Percentiles rank a stretch among this genome's conserved stretches.
Evolutionary conservation across 805 yeast species (phyloP).

Genomic region (Kodamaea restingae): DNA sequence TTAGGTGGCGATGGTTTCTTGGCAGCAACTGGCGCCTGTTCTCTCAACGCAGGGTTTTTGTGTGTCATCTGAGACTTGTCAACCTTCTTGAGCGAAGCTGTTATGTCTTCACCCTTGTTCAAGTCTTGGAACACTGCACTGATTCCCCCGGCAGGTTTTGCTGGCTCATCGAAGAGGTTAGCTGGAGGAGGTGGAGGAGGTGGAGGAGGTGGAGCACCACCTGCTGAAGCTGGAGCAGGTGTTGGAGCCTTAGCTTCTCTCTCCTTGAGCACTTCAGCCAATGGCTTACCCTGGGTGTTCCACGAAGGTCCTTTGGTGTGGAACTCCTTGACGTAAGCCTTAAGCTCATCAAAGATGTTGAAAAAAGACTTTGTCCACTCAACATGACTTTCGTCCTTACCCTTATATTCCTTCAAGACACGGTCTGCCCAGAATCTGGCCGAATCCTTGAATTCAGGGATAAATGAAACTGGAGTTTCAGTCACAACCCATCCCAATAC

Average conservation of each 20-base stretch:
- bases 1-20: constrained; percentile 76
- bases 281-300: constrained; percentile 55
- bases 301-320: constrained; percentile 86
- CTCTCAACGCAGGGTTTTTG: constrained; percentile 80
- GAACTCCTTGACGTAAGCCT: constrained; percentile 66
- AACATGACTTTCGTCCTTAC: constrained; percentile 59
- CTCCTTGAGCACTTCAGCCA: constrained; percentile 46
- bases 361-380: constrained; percentile 78
- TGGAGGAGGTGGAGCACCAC: constrained; percentile 48
- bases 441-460: constrained; percentile 83
- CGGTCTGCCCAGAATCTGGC: constrained; percentile 94
- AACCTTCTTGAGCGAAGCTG: constrained; percentile 84
- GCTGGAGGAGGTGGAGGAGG: constrained; percentile 95
- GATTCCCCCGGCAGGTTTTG: constrained; percentile 45
- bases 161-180: constrained; percentile 43
- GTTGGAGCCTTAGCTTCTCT: constrained; percentile 23
- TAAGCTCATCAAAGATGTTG: constrained; percentile 64
- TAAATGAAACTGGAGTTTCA: constrained; percentile 67
- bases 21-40: constrained; percentile 42
- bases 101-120: constrained; percentile 79
- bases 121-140: constrained; percentile 89
- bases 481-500: constrained; percentile 87
- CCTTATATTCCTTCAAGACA: constrained; percentile 79
- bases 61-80: constrained; percentile 93
- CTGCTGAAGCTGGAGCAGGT: constrained; percentile 24